A percentile compares a stretch with the other conserved stretches of the same genome.
These are phyloP conservation scores for Coix lacrymajobi DNA, from an alignment of 176 grass and related monocot species.

Conservation along the genomic window DNA sequence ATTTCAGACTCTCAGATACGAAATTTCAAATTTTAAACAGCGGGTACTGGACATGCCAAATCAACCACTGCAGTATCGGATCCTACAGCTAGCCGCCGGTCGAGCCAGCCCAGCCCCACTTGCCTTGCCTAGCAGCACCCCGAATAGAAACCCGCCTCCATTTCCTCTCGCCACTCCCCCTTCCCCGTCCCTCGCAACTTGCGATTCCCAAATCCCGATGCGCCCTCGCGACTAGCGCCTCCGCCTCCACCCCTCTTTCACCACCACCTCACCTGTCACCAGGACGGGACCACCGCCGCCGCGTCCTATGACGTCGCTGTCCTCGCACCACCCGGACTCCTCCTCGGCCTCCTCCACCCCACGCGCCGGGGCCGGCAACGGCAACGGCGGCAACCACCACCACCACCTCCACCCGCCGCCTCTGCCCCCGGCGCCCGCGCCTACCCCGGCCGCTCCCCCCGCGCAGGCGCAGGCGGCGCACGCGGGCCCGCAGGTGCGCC, in stretches of 20 bases:
- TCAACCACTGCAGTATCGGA: not conserved
- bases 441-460: not conserved
- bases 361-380: not conserved
- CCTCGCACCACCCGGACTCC: constrained; percentile 21
- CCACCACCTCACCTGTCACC: not conserved
- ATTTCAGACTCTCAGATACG: not conserved
- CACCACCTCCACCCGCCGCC: not conserved
- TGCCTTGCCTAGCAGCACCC: not conserved
- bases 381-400: not conserved
- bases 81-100: constrained; percentile 11
- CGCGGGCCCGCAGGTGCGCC: constrained; percentile 37
- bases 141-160: not conserved
- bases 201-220: constrained; percentile 46
- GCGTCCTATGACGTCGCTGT: constrained; percentile 19
- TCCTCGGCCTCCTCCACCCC: constrained; percentile 39
- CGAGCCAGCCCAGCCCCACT: not conserved
- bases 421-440: not conserved
- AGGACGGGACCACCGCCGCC: not conserved
- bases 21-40: not conserved
- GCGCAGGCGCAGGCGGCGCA: not conserved
- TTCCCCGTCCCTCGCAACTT: not conserved
- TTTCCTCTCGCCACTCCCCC: not conserved
- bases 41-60: not conserved
- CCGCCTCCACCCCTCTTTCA: not conserved
- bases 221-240: constrained; percentile 4